These are phyloP conservation scores for Clonostachys solani DNA, from an alignment of 2,329 filamentous ascomycete species.

Conservation along the genomic window DNA sequence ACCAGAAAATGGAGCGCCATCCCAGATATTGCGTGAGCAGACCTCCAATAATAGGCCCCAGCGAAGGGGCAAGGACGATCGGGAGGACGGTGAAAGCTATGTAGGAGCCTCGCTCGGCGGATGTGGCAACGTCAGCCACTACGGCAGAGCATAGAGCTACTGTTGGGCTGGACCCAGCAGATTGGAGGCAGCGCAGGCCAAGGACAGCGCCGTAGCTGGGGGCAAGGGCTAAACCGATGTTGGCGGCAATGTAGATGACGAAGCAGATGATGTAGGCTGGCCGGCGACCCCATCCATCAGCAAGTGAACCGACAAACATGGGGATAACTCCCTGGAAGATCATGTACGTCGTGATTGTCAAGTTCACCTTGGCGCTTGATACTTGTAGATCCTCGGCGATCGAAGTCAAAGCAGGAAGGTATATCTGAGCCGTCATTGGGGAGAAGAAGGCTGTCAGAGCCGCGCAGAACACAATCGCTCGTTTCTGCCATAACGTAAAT, in stretches of 20 bases:
- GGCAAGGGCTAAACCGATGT: constrained; percentile 47
- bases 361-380: constrained; percentile 34
- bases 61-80: constrained; percentile 39
- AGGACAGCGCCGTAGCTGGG: constrained; percentile 45
- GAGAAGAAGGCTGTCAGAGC: constrained; percentile 3
- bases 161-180: constrained; percentile 53
- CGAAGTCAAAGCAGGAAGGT: constrained; percentile 43
- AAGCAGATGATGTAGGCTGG: constrained; percentile 51
- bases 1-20: constrained; percentile 61
- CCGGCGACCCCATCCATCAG: constrained; percentile 48
- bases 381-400: constrained; percentile 43
- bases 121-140: constrained; percentile 59
- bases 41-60: constrained; percentile 56
- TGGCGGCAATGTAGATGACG: constrained; percentile 45
- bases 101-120: constrained; percentile 56
- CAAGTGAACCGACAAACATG: constrained; percentile 50
- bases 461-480: background rate
- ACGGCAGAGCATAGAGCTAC: constrained; percentile 54
- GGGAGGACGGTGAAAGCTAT: constrained; percentile 48
- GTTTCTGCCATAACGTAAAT: background rate
- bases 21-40: constrained; percentile 50
- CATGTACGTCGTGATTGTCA: constrained; percentile 52
- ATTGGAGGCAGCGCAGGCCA: constrained; percentile 51
- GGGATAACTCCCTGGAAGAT: constrained; percentile 58
- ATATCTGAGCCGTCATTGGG: constrained; percentile 19